Conservation (phyloP, 352 stramenopile species). For the Saprolegnia parasitica region DNA sequence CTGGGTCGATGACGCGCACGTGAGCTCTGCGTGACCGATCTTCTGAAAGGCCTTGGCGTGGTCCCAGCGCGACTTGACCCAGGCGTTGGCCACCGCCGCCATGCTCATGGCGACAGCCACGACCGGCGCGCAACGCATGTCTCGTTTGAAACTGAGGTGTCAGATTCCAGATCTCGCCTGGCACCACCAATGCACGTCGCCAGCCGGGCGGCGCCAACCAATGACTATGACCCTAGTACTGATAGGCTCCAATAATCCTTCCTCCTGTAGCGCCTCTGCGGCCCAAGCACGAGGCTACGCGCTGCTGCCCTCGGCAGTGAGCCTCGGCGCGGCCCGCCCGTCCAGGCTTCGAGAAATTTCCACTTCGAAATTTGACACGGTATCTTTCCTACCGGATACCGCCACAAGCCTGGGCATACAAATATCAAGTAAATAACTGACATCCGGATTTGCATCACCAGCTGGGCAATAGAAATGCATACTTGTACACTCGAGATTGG, state of each 20-base stretch:
- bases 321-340: neutral
- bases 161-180: neutral
- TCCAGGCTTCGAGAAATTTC: slow-evolving; percentile 22
- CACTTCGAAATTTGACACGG: neutral
- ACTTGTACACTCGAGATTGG: neutral
- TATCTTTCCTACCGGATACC: slow-evolving; percentile 16
- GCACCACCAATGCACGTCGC: neutral
- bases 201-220: too few species aligned
- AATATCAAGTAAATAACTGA: neutral
- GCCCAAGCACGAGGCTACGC: neutral
- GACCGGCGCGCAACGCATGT: slow-evolving; percentile 14
- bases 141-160: neutral
- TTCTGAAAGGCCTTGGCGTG: slow-evolving; percentile 74
- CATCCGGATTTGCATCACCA: neutral
- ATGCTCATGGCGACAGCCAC: slow-evolving; percentile 24
- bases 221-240: too few species aligned
- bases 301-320: slow-evolving; percentile 5
- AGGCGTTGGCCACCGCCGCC: slow-evolving; percentile 33
- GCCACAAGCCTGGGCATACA: neutral
- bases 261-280: neutral
- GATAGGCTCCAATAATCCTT: too few species aligned
- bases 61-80: slow-evolving; percentile 70
- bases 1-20: slow-evolving; percentile 42
- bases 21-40: slow-evolving; percentile 51
- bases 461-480: neutral